phyloP scores from a whole-genome alignment of 208 protist species.

The Lotmaria passim region DNA sequence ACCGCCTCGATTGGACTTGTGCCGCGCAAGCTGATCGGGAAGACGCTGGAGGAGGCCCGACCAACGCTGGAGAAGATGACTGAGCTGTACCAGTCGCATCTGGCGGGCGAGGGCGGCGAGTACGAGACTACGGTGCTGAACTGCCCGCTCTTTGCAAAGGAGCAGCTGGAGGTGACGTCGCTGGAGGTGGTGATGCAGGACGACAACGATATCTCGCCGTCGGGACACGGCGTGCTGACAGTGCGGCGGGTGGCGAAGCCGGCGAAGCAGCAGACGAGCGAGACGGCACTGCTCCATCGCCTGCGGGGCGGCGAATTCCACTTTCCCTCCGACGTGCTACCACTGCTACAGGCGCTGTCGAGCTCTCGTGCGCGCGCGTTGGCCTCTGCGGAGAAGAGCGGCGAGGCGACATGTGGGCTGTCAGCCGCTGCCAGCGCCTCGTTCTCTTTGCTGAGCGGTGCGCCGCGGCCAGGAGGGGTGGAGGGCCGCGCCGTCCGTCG shows the following conservation, averaged over 20 bases:
- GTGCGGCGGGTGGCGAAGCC: conserved; percentile 54
- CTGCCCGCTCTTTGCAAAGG: conserved; percentile 90
- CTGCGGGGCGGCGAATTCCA: conserved; percentile 25
- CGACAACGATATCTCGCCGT: conserved; percentile 80
- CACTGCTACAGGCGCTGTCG: conserved; percentile 18
- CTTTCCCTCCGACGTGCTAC: conserved; percentile 38
- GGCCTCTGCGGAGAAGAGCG: neutral
- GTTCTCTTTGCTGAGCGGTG: neutral
- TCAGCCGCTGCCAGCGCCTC: neutral
- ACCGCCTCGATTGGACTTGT: conserved; percentile 94
- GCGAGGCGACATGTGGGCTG: neutral
- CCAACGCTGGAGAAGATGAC: conserved; percentile 65
- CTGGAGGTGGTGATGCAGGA: conserved; percentile 75
- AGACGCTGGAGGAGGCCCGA: conserved; percentile 76
- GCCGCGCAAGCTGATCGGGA: conserved; percentile 90
- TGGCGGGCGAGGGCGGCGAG: conserved; percentile 99
- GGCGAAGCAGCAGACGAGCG: conserved; percentile 36
- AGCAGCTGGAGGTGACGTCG: conserved; percentile 43
- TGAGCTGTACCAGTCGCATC: conserved; percentile 81
- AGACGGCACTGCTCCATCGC: conserved; percentile 34
- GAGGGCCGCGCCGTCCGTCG: neutral
- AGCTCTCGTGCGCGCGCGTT: neutral
- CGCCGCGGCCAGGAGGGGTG: neutral
- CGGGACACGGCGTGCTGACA: conserved; percentile 61
- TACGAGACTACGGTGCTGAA: conserved; percentile 99